Percentiles rank a stretch among this genome's conserved stretches.
Conservation (phyloP, 1,139 yeast species). For the Lodderomyces pseudojiufengensis region DNA sequence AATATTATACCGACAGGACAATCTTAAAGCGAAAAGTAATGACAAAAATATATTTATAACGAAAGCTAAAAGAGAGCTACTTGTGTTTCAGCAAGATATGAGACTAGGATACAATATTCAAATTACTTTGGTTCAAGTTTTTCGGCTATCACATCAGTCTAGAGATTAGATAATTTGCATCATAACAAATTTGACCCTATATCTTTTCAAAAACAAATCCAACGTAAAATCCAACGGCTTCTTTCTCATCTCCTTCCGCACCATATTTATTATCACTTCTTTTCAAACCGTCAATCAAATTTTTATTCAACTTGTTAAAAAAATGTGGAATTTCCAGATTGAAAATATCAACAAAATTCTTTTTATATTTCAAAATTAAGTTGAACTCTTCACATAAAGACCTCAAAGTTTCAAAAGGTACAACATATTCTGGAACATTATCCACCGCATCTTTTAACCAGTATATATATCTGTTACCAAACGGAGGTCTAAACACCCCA, state of each 20-base stretch:
- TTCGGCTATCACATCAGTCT: no score
- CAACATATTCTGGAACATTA: conserved; percentile 96
- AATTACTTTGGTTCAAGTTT: no score
- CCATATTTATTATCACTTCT: conserved; percentile 79
- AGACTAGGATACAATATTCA: no score
- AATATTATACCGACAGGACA: no score
- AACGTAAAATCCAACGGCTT: conserved; percentile 78
- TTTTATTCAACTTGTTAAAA: conserved; percentile 56
- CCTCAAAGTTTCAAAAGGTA: conserved; percentile 86
- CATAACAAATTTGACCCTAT: no score
- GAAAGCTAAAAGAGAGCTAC: no score
- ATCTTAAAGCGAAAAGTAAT: no score
- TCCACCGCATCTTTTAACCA: conserved; percentile 91
- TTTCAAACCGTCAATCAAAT: conserved; percentile 65
- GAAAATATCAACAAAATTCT: conserved; percentile 80
- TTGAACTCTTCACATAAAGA: conserved; percentile 82
- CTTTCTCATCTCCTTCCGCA: conserved; percentile 85
- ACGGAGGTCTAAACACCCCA: conserved; percentile 71
- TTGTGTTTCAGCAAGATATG: no score
- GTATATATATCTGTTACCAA: conserved; percentile 80
- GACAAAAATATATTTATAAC: no score
- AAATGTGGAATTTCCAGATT: conserved; percentile 72
- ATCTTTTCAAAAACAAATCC: conserved; percentile 75
- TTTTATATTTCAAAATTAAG: conserved; percentile 64
- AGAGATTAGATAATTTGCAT: no score